Percentiles rank a stretch among this genome's conserved stretches.
phyloP scores from a whole-genome alignment of 768 basidiomycete species.

The Sistotremastrum suecicum region DNA sequence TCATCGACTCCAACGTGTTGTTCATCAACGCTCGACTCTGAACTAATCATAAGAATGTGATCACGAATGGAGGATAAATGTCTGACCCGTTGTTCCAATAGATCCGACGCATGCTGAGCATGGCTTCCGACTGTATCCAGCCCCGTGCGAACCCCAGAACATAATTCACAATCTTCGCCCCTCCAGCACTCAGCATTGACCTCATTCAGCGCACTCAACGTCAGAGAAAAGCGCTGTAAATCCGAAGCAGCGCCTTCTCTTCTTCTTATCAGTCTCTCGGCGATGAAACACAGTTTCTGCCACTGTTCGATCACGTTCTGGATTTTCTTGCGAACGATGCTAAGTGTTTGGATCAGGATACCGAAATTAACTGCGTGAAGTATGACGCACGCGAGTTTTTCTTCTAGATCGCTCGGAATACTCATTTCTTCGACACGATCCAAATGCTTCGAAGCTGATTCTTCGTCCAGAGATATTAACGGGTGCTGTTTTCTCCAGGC shows the following conservation, averaged over 20 bases:
- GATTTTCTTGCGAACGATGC: constrained; percentile 65
- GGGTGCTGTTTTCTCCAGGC: constrained; percentile 67
- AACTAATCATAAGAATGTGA: not conserved
- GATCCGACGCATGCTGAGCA: constrained; percentile 56
- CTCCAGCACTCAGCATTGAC: constrained; percentile 74
- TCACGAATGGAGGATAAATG: not conserved
- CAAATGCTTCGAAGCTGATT: constrained; percentile 64
- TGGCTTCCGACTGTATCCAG: constrained; percentile 53
- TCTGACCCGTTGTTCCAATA: constrained; percentile 59
- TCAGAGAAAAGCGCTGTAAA: constrained; percentile 69
- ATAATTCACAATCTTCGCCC: constrained; percentile 69
- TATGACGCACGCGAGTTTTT: constrained; percentile 56
- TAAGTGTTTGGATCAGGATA: constrained; percentile 15
- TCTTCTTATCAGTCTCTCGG: constrained; percentile 80
- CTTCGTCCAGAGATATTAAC: constrained; percentile 71
- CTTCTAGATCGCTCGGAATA: constrained; percentile 84
- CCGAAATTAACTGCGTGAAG: constrained; percentile 11
- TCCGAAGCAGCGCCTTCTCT: constrained; percentile 87
- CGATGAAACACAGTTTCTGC: constrained; percentile 77
- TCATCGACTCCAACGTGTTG: constrained; percentile 62
- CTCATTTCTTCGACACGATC: constrained; percentile 81
- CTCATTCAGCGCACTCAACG: constrained; percentile 62
- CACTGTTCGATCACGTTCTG: constrained; percentile 73
- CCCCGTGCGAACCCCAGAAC: constrained; percentile 62
- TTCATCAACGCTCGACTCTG: constrained; percentile 52